Evolutionary conservation across 179 eudicot genomes (phyloP).

Genomic region (Spergularia azorica): DNA sequence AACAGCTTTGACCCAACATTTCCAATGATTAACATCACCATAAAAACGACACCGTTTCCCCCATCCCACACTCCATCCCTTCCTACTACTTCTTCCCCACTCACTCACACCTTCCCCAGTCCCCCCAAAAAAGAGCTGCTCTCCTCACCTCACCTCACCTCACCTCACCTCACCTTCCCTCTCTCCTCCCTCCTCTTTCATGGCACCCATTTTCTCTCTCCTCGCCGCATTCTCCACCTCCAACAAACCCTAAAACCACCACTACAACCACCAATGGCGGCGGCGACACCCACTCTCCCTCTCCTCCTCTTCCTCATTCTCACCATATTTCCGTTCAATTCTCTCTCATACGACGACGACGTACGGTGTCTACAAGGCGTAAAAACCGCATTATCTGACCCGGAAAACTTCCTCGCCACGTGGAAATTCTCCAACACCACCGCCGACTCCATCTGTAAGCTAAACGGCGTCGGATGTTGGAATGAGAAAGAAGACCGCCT

Average conservation of each 20-base stretch:
- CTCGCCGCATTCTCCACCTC: not conserved
- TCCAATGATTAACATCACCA: not conserved
- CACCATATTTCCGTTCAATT: not conserved
- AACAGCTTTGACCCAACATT: constrained; percentile 18
- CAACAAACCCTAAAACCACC: not conserved
- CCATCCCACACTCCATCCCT: not conserved
- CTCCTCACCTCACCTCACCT: not conserved
- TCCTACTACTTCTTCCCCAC: not conserved
- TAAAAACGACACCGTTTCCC: constrained; percentile 1
- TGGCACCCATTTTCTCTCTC: constrained; percentile 14
- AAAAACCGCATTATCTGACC: constrained; percentile 48
- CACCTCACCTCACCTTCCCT: too few species aligned
- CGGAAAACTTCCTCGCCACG: constrained; percentile 32
- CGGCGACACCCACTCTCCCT: too few species aligned
- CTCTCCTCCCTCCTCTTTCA: not conserved
- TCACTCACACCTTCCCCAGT: too few species aligned
- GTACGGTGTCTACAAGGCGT: constrained; percentile 63
- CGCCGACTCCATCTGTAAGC: constrained; percentile 52
- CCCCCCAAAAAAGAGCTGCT: not conserved
- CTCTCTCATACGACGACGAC: constrained; percentile 58
- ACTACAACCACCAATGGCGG: not conserved
- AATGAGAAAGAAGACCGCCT: constrained; percentile 73
- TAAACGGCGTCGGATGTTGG: constrained; percentile 73
- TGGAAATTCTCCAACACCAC: constrained; percentile 63
- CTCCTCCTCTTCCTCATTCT: not conserved